Evolutionary conservation across 176 grass and related monocot genomes (phyloP), one percentile per base, ranked within the genome.

Genomic region (Miscanthus lutarioriparius): DNA sequence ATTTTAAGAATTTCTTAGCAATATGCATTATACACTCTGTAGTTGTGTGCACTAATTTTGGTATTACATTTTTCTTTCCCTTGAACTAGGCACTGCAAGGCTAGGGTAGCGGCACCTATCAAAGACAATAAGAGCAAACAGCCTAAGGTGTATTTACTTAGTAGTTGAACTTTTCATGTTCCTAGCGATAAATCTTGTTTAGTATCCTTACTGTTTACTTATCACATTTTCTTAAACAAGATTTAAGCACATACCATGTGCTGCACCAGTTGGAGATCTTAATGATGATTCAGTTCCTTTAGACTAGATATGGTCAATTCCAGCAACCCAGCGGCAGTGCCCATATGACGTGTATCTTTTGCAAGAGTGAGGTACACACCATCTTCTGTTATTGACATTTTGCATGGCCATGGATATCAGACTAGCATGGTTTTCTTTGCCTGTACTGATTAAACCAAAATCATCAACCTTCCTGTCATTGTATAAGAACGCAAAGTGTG

Each of bases 41-140:
- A 1, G 33, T n/a, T 86, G n/a, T 37, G 5, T 30, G 33, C 53
- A 27, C 15, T 82, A 73, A 82, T 53, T 80, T 84, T n/a, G 67
- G n/a, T 72, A 39, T 84, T 77, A 13, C 33, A 26, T 84, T 36
- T 27, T 82, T 76, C 53, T 58, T 83, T 53, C 41, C 85, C 71
- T 80, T 73, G 36, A 75, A 58, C 26, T 74, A 98, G 96, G 82
- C 91, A 98, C 72, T 95, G 96, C 89, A 98, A 98, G 40, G 93
- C 93, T 48, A 92, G 93, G 81, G 87, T 89, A 79, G 96, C 96
- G 74, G 93, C 96, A 75, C 93, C 96, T 68, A 94, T 92, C 77
- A 98, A 98, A 91, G 96, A 98, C 56, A 98, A 98, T 69, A 98
- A 98, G 80, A 98, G 96, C 86, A 98, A 98, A 85, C 96, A 95